Evolutionary conservation across 768 basidiomycete species (phyloP).

Genomic region (Rhizopogon vesiculosus): DNA sequence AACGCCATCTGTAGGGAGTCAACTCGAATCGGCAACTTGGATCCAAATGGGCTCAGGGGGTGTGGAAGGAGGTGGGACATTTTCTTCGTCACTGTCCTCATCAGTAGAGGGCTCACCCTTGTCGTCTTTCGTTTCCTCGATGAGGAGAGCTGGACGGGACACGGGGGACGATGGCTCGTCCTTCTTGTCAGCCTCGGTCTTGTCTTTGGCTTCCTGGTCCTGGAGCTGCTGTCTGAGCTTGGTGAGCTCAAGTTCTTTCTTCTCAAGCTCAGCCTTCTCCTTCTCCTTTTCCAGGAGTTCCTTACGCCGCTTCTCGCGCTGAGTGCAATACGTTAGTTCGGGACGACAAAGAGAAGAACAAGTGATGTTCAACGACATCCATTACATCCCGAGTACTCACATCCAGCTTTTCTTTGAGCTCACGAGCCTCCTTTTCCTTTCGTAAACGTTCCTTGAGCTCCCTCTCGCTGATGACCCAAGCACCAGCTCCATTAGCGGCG

Average conservation of each 20-base stretch:
- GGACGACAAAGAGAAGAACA: slow-evolving; percentile 3
- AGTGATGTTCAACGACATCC: slow-evolving; percentile 14
- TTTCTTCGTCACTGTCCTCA: slow-evolving; percentile 40
- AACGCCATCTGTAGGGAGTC: slow-evolving; percentile 20
- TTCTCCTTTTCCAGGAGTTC: slow-evolving; percentile 44
- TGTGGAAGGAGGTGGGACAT: slow-evolving; percentile 28
- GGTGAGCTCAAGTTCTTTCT: slow-evolving; percentile 56
- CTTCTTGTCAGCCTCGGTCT: slow-evolving; percentile 40
- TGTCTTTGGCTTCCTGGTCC: slow-evolving; percentile 47
- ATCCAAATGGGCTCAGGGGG: slow-evolving; percentile 27
- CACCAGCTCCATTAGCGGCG: slow-evolving; percentile 60
- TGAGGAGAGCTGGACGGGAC: not conserved
- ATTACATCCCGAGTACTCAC: slow-evolving; percentile 37
- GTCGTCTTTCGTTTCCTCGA: slow-evolving; percentile 16
- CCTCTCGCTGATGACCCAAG: slow-evolving; percentile 74
- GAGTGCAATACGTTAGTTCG: slow-evolving; percentile 6
- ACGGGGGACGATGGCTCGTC: slow-evolving; percentile 22
- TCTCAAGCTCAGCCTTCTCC: slow-evolving; percentile 59
- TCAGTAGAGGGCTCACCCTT: slow-evolving; percentile 30
- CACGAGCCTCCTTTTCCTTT: slow-evolving; percentile 69
- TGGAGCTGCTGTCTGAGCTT: slow-evolving; percentile 49
- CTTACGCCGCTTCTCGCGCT: slow-evolving; percentile 43
- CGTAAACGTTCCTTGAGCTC: slow-evolving; percentile 69
- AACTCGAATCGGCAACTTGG: slow-evolving; percentile 23
- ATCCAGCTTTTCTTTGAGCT: slow-evolving; percentile 61